These are phyloP conservation scores for Schwanniomyces pseudopolymorphus DNA, from an alignment of 805 yeast genomes.

Conservation along the genomic window DNA sequence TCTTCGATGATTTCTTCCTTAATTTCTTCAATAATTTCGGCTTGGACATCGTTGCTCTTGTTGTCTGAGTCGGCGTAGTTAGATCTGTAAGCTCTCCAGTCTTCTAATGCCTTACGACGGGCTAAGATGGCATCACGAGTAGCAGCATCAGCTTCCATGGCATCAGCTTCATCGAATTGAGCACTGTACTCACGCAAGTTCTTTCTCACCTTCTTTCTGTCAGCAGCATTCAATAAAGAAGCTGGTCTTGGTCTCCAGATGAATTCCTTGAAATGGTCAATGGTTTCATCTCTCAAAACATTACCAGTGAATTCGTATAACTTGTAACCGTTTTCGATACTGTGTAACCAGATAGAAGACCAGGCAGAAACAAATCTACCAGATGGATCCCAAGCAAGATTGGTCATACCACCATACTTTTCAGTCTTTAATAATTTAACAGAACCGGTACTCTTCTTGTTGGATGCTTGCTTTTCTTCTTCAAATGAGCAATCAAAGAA, in stretches of 20 bases:
- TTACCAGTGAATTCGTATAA: conserved; percentile 83
- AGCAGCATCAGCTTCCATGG: conserved; percentile 93
- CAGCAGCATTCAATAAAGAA: conserved; percentile 69
- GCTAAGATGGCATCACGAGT: conserved; percentile 82
- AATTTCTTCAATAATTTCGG: conserved; percentile 66
- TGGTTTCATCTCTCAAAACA: conserved; percentile 67
- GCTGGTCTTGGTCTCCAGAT: conserved; percentile 98
- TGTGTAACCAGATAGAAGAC: conserved; percentile 84
- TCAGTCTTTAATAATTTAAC: conserved; percentile 62
- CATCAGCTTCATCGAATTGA: conserved; percentile 91
- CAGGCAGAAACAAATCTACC: conserved; percentile 88
- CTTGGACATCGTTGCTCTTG: conserved; percentile 47
- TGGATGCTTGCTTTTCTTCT: conserved; percentile 50
- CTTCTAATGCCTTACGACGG: conserved; percentile 78
- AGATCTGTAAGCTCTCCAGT: conserved; percentile 82
- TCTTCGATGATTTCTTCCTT: conserved; percentile 74
- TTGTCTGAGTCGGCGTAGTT: conserved; percentile 32
- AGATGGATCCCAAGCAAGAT: conserved; percentile 91
- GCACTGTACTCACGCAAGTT: conserved; percentile 85
- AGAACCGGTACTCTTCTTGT: conserved; percentile 53
- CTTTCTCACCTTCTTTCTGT: conserved; percentile 87
- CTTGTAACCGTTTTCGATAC: conserved; percentile 87
- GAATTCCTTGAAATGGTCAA: conserved; percentile 84
- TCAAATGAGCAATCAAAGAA: conserved; percentile 86
- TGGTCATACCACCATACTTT: conserved; percentile 75